phyloP scores from a whole-genome alignment of 805 yeast species.

The Ogataea ramenticola region DNA sequence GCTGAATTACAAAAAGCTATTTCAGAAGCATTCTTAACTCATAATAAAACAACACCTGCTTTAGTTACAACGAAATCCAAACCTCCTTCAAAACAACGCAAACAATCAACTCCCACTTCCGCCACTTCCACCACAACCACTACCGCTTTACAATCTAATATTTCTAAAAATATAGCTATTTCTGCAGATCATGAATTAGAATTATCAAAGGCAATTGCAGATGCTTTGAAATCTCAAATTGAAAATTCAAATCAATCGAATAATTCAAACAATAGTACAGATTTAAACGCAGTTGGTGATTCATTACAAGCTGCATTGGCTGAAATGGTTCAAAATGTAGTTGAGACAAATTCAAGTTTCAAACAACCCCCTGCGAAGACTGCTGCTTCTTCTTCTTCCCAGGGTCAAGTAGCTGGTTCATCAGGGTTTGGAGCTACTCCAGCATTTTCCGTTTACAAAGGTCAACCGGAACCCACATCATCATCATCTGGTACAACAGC shows the following conservation, averaged over 20 bases:
- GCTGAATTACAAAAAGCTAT: not conserved
- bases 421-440: not conserved
- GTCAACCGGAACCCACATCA: too few species aligned
- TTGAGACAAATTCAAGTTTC: conserved; percentile 25
- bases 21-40: not conserved
- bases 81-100: conserved; percentile 2
- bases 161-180: not conserved
- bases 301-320: conserved; percentile 47
- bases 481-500: too few species aligned
- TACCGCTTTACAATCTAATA: too few species aligned
- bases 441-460: not conserved
- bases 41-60: not conserved
- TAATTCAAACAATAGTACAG: not conserved
- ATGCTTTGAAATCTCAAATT: conserved; percentile 6
- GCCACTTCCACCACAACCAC: too few species aligned
- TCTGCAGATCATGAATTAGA: conserved; percentile 10
- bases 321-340: conserved; percentile 49
- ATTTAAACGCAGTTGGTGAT: conserved; percentile 17
- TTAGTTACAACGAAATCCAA: not conserved
- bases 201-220: conserved; percentile 12
- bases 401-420: too few species aligned
- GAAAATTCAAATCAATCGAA: not conserved
- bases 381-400: not conserved
- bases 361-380: not conserved
- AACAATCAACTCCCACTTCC: conserved; percentile 1